These are phyloP conservation scores for Didymella arachidicola DNA, from an alignment of 2,329 filamentous ascomycete species.

Conservation along the genomic window DNA sequence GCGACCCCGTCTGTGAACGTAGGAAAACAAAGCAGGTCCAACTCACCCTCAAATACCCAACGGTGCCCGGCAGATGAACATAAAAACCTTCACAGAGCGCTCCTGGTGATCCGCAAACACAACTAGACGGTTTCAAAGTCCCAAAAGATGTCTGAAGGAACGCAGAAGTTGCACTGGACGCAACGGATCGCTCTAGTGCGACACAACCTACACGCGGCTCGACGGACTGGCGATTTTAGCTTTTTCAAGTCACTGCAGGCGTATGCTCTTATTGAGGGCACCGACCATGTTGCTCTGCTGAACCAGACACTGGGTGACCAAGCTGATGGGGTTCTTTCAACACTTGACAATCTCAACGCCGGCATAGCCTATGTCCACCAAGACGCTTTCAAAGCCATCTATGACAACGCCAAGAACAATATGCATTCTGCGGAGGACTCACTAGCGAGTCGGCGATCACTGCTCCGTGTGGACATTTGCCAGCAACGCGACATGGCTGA, in stretches of 20 bases:
- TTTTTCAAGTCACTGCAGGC: conserved; percentile 59
- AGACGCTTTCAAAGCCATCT: conserved; percentile 57
- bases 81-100: neutral
- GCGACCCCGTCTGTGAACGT: neutral
- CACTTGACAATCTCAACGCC: conserved; percentile 57
- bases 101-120: neutral
- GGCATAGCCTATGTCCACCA: conserved; percentile 57
- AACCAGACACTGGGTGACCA: conserved; percentile 52
- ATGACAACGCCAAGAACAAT: conserved; percentile 52
- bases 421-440: conserved; percentile 45
- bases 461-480: conserved; percentile 54
- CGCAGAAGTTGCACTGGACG: conserved; percentile 55
- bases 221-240: conserved; percentile 55
- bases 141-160: conserved; percentile 29
- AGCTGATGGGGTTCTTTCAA: conserved; percentile 54
- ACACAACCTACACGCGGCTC: conserved; percentile 56
- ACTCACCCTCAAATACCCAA: conserved; percentile 5
- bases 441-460: conserved; percentile 39
- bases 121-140: neutral
- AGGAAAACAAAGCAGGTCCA: neutral
- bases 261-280: conserved; percentile 54
- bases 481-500: conserved; percentile 57
- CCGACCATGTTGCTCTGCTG: conserved; percentile 56
- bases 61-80: neutral
- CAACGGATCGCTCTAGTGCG: conserved; percentile 56